Percentiles rank a stretch among this genome's conserved stretches.
Conservation (phyloP, 2,329 filamentous ascomycete genomes). For the Xylariales sp. region DNA sequence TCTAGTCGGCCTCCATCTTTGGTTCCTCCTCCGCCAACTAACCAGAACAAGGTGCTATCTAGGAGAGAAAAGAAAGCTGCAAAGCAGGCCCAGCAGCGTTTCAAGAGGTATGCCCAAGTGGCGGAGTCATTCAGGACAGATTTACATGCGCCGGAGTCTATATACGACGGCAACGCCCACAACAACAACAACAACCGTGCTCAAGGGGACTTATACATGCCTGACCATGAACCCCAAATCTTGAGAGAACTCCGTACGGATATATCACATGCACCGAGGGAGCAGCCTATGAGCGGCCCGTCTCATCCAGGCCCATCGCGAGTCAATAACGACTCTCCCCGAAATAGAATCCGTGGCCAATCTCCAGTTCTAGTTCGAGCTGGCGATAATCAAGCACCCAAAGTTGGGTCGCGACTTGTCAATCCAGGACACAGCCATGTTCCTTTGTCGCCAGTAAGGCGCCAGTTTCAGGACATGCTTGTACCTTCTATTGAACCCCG, state of each 20-base stretch:
- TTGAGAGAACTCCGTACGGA: too few species aligned
- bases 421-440: slow-evolving; percentile 11
- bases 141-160: slow-evolving; percentile 3
- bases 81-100: slow-evolving; percentile 23
- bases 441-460: slow-evolving; percentile 19
- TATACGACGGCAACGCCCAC: slow-evolving; percentile 8
- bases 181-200: too few species aligned
- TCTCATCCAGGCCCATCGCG: background rate
- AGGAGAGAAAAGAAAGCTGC: slow-evolving; percentile 21
- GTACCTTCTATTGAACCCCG: slow-evolving; percentile 26
- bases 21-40: slow-evolving; percentile 12
- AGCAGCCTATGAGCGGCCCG: background rate
- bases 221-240: too few species aligned
- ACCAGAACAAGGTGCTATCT: slow-evolving; percentile 16
- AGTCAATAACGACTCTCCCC: background rate
- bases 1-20: slow-evolving; percentile 11
- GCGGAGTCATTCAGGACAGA: slow-evolving; percentile 23
- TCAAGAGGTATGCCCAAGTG: slow-evolving; percentile 28
- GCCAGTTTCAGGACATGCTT: slow-evolving; percentile 24
- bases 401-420: slow-evolving; percentile 23
- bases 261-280: too few species aligned
- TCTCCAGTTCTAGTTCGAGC: slow-evolving; percentile 17
- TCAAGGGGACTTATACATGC: too few species aligned
- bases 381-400: slow-evolving; percentile 20
- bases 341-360: slow-evolving; percentile 3